Evolutionary conservation across 1,139 yeast genomes (phyloP), one percentile per base, ranked within the genome.

Genomic region (Blastobotrys illinoisensis): DNA sequence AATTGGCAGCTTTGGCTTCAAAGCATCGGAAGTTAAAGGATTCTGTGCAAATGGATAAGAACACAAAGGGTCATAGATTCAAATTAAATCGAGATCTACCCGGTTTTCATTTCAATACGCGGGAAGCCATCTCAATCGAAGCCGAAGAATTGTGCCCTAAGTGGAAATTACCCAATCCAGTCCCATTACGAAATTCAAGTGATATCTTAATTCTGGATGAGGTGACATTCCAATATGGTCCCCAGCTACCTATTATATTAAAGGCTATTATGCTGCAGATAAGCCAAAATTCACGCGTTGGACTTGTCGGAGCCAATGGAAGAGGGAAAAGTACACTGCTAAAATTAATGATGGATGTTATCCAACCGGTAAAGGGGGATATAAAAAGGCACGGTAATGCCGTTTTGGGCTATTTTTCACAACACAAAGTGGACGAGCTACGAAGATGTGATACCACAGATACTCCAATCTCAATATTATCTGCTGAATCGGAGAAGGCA

Each of bases 281-380:
- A 5, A 24, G 51, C 2, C 53, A 53, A 24, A 44, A 45, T n/a
- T 44, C 51, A 7, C 28, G 56, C 9, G 47, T 53, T 18, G 99
- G 99, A 76, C 81, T 93, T 60, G 90, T 97, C 78, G 99, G 99
- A 67, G 83, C 97, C 74, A 93, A 93, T 71, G 99, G 99, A 79
- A 97, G 97, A 57, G 99, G 99, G 77, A 93, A 93, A 73, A 89
- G 97, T 16, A 93, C 99, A 14, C 78, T 93, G 67, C 36, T 53
- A 6, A 47, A 47, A 19, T 28, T 53, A 9, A 32, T 53, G 6
- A 45, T 21, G 14, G 45, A 23, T 13, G 49, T 47, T 40, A 11
- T 53, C 1, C 18, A 9, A 26, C 53, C 56, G n/a, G 28, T 20
- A 16, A n/a, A 9, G 16, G 56, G 56, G 2, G 7, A 23, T 11